Evolutionary conservation across 768 basidiomycete genomes (phyloP), one percentile per base, ranked within the genome.

Genomic region (Mycena chlorophos): DNA sequence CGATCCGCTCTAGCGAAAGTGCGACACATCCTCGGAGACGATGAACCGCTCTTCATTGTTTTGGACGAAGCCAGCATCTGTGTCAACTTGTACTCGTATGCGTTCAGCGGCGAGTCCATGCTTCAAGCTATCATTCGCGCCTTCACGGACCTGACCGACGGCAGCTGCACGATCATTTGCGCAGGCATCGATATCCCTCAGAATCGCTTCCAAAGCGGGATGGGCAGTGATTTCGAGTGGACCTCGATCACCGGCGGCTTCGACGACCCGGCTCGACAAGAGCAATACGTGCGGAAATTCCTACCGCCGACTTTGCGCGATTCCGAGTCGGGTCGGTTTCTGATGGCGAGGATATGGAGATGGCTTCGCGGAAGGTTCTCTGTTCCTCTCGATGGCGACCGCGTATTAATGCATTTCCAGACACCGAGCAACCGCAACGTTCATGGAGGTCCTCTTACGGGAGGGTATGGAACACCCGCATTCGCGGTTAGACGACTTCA

Each of bases 361-460:
- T 61, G 60, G 60, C 29, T 61, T 3, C 45, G 60, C 19, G 60
- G 60, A 26, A 38, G 60, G 60, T 57, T 17, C 1, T n/a, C n/a
- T 6, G 16, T 25, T 28, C 19, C 40, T 12, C 14, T 47, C 26
- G 27, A 25, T 47, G 12, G 17, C 28, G 23, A 27, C 20, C 49
- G n/a, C 19, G 19, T 17, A 27, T 42, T 29, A 13, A 27, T n/a
- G n/a, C 37, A 19, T n/a, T 49, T 4, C 30, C 47, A 57, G 55
- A 45, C 51, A 57, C 47, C 55, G 55, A 0, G 13, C 37, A 4
- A 57, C 55, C 0, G 51, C 49, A 6, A 12, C 27, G 13, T 57
- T 57, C 17, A 34, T 57, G 1, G 19, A 34, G 5, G 16, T 28
- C 20, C 30, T 57, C 1, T 38, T 57, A 17, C 39, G 8, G 12